Evolutionary conservation across 208 protist species (phyloP).

Genomic region (Angomonas deanei): DNA sequence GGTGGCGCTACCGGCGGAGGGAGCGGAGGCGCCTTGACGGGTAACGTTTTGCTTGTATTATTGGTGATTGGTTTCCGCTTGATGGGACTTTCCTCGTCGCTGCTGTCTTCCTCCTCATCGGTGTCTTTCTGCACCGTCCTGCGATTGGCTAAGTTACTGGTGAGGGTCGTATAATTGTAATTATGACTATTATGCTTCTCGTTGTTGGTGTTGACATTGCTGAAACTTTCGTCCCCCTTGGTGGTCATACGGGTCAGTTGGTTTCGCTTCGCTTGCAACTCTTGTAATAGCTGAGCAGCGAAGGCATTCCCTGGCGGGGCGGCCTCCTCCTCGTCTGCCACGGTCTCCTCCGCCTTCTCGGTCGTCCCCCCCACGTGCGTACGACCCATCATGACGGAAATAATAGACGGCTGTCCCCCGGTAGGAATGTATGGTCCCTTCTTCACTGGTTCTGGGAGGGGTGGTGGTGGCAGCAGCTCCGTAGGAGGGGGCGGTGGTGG

Average conservation of each 20-base stretch:
- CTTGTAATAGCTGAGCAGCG: background rate
- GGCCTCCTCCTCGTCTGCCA: background rate
- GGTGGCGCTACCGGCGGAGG: conserved; percentile 24
- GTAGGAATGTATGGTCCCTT: background rate
- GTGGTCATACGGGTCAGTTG: background rate
- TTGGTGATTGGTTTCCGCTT: background rate
- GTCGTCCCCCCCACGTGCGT: background rate
- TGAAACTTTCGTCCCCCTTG: background rate
- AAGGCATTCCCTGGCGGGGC: background rate
- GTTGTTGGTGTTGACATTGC: background rate
- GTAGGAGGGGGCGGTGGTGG: background rate
- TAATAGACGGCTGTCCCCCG: background rate
- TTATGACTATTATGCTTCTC: conserved; percentile 22
- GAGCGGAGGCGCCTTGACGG: conserved; percentile 1
- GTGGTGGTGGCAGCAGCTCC: background rate
- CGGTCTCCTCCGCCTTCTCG: background rate
- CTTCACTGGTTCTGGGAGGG: background rate
- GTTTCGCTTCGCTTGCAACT: background rate
- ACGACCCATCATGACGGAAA: conserved; percentile 4
- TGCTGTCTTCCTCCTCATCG: background rate
- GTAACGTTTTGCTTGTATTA: background rate
- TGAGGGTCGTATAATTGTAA: conserved; percentile 22
- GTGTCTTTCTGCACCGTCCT: conserved; percentile 6
- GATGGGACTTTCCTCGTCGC: background rate
- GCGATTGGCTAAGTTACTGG: conserved; percentile 11